These are phyloP conservation scores for Camelina sativa DNA, from an alignment of 345 rosid genomes.

Conservation along the genomic window DNA sequence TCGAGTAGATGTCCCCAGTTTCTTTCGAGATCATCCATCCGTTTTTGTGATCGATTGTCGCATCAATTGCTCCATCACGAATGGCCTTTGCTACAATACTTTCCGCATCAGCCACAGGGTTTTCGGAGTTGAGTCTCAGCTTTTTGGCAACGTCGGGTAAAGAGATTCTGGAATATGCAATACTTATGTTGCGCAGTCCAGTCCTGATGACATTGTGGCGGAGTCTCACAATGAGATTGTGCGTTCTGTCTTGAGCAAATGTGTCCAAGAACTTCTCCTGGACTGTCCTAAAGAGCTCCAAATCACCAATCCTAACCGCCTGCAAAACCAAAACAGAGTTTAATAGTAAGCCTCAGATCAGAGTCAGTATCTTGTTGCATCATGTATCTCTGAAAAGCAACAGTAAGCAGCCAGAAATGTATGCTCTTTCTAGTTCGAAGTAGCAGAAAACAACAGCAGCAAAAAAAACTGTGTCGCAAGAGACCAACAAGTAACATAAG, in stretches of 20 bases:
- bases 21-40: slow-evolving; percentile 89
- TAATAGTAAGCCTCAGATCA: slow-evolving; percentile 12
- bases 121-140: slow-evolving; percentile 63
- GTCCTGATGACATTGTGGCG: slow-evolving; percentile 90
- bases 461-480: neutral
- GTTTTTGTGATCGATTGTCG: slow-evolving; percentile 70
- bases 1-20: slow-evolving; percentile 87
- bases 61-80: slow-evolving; percentile 86
- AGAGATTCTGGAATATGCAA: slow-evolving; percentile 77
- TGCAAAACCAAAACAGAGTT: slow-evolving; percentile 38
- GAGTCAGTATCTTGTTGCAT: slow-evolving; percentile 29
- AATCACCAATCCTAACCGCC: slow-evolving; percentile 93
- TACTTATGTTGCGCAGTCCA: slow-evolving; percentile 74
- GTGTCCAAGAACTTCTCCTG: slow-evolving; percentile 77
- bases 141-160: slow-evolving; percentile 76
- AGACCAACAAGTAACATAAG: neutral
- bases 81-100: slow-evolving; percentile 87
- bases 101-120: slow-evolving; percentile 82
- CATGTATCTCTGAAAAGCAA: slow-evolving; percentile 12
- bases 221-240: slow-evolving; percentile 72
- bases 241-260: slow-evolving; percentile 67
- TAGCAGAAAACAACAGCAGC: slow-evolving; percentile 4
- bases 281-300: slow-evolving; percentile 79
- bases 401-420: neutral
- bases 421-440: neutral